Evolutionary conservation across 2,329 filamentous ascomycete species (phyloP), one percentile per base, ranked within the genome.

Genomic region (Fusarium lyarnte): DNA sequence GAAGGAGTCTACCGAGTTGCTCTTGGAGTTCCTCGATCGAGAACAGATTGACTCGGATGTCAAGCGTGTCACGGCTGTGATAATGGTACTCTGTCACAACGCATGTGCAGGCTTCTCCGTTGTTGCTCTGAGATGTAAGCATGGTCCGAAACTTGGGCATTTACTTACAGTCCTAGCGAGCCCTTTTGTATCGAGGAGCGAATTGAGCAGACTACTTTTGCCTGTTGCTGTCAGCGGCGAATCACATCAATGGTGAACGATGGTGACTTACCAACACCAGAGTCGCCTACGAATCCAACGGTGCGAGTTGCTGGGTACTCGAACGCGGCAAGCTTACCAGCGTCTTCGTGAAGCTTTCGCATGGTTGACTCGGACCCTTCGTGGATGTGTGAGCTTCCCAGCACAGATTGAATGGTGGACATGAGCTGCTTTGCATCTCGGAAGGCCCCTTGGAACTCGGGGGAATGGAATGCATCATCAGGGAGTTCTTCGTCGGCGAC

Each of bases 131-230:
- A n/a, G 19, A 52, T 57, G 29, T 70, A 13, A 31, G 46, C 27
- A 3, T 31, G 10, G 41, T 19, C 7, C 47, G 6, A 27, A 6
- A 38, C 1, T 16, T 1, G 13, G 10, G 3, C 1, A 14, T 6
- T 25, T 3, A 74, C 84, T 80, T 77, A 87, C 85, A 4, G 84
- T 78, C 67, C 82, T 79, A 0, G 84, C 84, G 4, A 87, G 77
- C 2, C 75, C 78, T 3, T 70, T 54, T 1, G 54, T 77, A 54
- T 87, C 85, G 7, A 87, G 77, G 3, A 87, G 77, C 2, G 84
- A 86, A 70, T 87, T 87, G 21, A 87, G 77, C 6, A 87, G 74
- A 63, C 85, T 87, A 63, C 85, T 87, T 76, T 87, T 87, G 0
- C 85, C 85, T 82, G 35, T 5, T 0, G 8, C 2, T 21, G 13